phyloP scores from a whole-genome alignment of 352 stramenopile species.

The Globisporangium emineosum region DNA sequence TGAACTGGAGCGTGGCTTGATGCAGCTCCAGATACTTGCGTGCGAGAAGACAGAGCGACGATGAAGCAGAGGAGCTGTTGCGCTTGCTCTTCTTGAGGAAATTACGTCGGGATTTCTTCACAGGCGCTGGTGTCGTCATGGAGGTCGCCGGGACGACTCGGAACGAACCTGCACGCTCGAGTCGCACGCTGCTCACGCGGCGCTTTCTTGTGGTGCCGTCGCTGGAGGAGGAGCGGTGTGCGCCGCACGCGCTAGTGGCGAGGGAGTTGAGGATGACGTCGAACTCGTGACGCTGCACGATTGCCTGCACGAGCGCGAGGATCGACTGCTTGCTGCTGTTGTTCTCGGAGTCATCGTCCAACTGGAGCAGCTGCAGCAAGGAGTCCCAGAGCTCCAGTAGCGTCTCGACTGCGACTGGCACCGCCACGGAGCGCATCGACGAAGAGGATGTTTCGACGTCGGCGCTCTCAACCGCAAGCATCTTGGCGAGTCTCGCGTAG shows the following conservation, averaged over 20 bases:
- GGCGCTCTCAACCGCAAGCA: slow-evolving; percentile 23
- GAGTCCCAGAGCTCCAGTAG: slow-evolving; percentile 62
- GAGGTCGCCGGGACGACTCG: slow-evolving; percentile 12
- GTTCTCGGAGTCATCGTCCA: slow-evolving; percentile 17
- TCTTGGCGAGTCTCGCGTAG: slow-evolving; percentile 16
- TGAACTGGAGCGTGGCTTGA: slow-evolving; percentile 55
- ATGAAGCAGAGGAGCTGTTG: slow-evolving; percentile 21
- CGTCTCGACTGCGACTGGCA: slow-evolving; percentile 10
- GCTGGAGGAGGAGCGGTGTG: slow-evolving; percentile 23
- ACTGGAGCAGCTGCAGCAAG: slow-evolving; percentile 42
- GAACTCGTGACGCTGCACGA: slow-evolving; percentile 53
- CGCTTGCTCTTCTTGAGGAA: slow-evolving; percentile 22
- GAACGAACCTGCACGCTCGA: slow-evolving; percentile 14
- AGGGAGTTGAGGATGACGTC: slow-evolving; percentile 53
- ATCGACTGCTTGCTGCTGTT: slow-evolving; percentile 19
- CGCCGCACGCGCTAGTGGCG: slow-evolving; percentile 46
- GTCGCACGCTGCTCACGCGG: slow-evolving; percentile 16
- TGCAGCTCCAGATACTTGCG: slow-evolving; percentile 62
- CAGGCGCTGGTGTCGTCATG: slow-evolving; percentile 7
- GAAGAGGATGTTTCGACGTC: neutral
- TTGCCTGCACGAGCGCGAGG: slow-evolving; percentile 33
- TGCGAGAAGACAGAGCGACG: slow-evolving; percentile 43
- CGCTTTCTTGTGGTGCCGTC: slow-evolving; percentile 18
- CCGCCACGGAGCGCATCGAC: slow-evolving; percentile 25
- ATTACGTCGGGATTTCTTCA: slow-evolving; percentile 17